Base-by-base conservation (phyloP, 1,139 yeast species). In the Pichia sp. region DNA sequence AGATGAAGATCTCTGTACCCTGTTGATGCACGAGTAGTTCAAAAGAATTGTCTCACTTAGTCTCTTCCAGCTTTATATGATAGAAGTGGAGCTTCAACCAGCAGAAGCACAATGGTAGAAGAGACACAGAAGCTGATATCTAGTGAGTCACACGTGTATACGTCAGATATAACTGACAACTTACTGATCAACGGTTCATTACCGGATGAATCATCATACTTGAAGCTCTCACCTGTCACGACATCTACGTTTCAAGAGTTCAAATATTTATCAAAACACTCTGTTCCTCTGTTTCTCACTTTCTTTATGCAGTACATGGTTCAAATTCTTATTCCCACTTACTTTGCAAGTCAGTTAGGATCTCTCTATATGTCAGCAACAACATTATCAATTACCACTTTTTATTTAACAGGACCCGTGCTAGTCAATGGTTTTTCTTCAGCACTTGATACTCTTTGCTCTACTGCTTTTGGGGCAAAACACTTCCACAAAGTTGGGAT, bases 361-460 rank as follows among this genome's bases (percentile, higher is more conserved):
- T 51, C 63, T 14, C 44, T 54, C n/a, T 63, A 64, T 40, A 50
- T 66, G 36, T 66, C 70, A 1, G 67, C 71, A 1, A 61, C 61
- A 20, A 60, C 69, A 3, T 51, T 67, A 26, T 61, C 69, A 5
- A 55, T 63, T 8, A 63, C 67, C 28, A 58, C 67, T 0, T 66
- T 63, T 47, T 65, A 65, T 46, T 55, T 67, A 41, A 60, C 69
- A 2, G 71, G 69, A 0, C 61, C 63, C 1, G 61, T 66, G 3
- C 47, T 68, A 0, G 60, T 66, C 39, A 67, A 66, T 45, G 73
- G 73, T 3, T 67, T 68, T 58, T 60, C 72, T 18, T 67, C 73
- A 5, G 56, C 67, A 25, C 52, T 69, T 47, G 74, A 69, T 47
- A 62, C 71, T 4, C 54, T 68, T 17, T 68, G 69, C 38, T 60